These are phyloP conservation scores for Tuctoria greenei DNA, from an alignment of 176 grass and related monocot species.

Conservation along the genomic window DNA sequence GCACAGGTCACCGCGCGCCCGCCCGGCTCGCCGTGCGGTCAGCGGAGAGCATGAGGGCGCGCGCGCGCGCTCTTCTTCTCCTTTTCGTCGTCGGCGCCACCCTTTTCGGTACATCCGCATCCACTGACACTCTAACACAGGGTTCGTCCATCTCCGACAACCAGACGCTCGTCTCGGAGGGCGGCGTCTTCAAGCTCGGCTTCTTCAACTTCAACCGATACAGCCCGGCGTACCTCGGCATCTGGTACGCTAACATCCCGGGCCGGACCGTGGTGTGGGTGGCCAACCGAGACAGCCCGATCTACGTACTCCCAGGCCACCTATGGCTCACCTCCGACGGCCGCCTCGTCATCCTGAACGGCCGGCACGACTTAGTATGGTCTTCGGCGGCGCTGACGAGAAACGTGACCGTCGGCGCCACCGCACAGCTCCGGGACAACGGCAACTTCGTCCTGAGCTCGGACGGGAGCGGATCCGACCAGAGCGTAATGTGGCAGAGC, in stretches of 20 bases:
- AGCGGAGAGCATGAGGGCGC: not conserved
- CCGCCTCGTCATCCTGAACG: conserved; percentile 35
- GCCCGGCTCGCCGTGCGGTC: not conserved
- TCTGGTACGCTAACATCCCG: conserved; percentile 37
- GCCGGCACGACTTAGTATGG: conserved; percentile 33
- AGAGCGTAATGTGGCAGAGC: conserved; percentile 54
- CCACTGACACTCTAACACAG: conserved; percentile 26
- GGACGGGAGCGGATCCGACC: conserved; percentile 4
- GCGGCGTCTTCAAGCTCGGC: conserved; percentile 49
- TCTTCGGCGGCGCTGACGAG: conserved; percentile 13
- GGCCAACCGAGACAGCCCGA: conserved; percentile 47
- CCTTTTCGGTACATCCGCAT: not conserved
- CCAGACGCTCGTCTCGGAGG: conserved; percentile 55
- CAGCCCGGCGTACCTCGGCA: conserved; percentile 46
- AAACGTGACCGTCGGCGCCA: conserved; percentile 7
- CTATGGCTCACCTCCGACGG: conserved; percentile 30
- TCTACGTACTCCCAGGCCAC: not conserved
- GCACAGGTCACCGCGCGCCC: no score
- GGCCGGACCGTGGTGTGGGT: conserved; percentile 43
- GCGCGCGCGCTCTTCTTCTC: not conserved
- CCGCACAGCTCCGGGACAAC: conserved; percentile 15
- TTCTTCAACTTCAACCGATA: conserved; percentile 69
- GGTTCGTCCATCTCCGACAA: conserved; percentile 28
- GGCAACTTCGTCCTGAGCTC: conserved; percentile 50
- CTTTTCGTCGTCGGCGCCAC: not conserved